Percentiles rank a stretch among this genome's conserved stretches.
phyloP scores from a whole-genome alignment of 345 rosid species.

The Syzygium grande region DNA sequence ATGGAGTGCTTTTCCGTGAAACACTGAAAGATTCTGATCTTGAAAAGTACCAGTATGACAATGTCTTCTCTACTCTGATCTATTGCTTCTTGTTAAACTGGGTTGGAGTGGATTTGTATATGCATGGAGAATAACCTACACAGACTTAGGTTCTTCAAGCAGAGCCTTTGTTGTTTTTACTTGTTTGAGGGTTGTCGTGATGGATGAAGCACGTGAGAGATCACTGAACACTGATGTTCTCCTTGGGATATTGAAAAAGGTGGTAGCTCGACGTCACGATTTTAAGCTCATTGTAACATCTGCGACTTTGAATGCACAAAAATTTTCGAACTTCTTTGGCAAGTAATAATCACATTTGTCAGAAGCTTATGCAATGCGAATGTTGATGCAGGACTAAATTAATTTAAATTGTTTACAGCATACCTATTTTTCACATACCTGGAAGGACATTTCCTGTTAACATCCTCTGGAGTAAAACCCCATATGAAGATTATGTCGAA shows the following conservation, averaged over 20 bases:
- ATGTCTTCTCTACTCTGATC: no score
- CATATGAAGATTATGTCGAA: no score
- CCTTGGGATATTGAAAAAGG: slow-evolving; percentile 90
- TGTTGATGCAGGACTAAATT: not conserved
- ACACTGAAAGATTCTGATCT: no score
- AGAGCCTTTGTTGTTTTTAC: no score
- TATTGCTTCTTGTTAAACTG: no score
- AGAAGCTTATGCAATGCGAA: not conserved
- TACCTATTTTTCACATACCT: slow-evolving; percentile 85
- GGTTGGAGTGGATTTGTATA: no score
- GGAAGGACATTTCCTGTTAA: slow-evolving; percentile 97
- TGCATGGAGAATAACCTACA: no score
- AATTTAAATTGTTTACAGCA: slow-evolving; percentile 43
- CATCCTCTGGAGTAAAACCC: not conserved
- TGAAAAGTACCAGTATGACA: no score
- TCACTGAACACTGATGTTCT: slow-evolving; percentile 90
- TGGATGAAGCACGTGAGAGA: slow-evolving; percentile 99
- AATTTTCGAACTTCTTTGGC: slow-evolving; percentile 93
- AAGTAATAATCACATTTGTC: slow-evolving; percentile 25
- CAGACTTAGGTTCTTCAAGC: no score
- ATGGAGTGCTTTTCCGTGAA: no score
- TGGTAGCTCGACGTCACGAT: slow-evolving; percentile 91
- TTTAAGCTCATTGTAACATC: slow-evolving; percentile 99
- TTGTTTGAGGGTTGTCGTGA: slow-evolving; percentile 45
- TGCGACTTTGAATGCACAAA: slow-evolving; percentile 92